Evolutionary conservation across 176 grass and related monocot genomes (phyloP).

Genomic region (Canna indica): DNA sequence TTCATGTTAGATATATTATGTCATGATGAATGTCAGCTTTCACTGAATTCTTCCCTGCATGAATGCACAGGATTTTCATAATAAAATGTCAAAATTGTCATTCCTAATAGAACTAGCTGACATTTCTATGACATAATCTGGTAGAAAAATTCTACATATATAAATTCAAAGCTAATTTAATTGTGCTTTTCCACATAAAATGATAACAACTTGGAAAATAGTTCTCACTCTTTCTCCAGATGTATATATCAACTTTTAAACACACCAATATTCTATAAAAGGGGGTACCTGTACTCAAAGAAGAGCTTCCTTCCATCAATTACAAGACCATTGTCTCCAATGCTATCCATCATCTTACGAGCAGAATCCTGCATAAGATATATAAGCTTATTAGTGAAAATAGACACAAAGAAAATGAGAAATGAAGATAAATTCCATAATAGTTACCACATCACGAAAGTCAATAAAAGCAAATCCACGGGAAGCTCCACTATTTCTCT

Average conservation of each 20-base stretch:
- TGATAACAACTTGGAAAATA: not conserved
- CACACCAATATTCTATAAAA: not conserved
- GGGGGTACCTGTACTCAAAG: slow-evolving; percentile 70
- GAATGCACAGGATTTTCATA: not conserved
- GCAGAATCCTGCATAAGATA: slow-evolving; percentile 71
- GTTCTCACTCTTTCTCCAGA: not conserved
- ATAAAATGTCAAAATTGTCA: not conserved
- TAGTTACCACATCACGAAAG: slow-evolving; percentile 82
- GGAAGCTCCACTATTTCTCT: slow-evolving; percentile 72
- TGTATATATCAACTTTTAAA: not conserved
- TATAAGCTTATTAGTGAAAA: slow-evolving; percentile 23
- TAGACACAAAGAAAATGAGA: slow-evolving; percentile 8
- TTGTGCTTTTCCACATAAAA: not conserved
- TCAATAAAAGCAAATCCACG: slow-evolving; percentile 98
- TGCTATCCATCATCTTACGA: slow-evolving; percentile 66
- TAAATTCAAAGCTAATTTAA: not conserved
- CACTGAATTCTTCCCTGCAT: not conserved
- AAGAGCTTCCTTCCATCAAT: slow-evolving; percentile 87
- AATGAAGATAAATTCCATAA: slow-evolving; percentile 14
- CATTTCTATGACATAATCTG: not conserved
- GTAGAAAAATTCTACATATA: not conserved
- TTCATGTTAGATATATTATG: not conserved
- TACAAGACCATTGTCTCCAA: slow-evolving; percentile 50
- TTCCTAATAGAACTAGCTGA: not conserved
- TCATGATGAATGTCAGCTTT: not conserved